Conservation (phyloP, 2,329 filamentous ascomycete species). For the Rhexocercosporidium sp. region DNA sequence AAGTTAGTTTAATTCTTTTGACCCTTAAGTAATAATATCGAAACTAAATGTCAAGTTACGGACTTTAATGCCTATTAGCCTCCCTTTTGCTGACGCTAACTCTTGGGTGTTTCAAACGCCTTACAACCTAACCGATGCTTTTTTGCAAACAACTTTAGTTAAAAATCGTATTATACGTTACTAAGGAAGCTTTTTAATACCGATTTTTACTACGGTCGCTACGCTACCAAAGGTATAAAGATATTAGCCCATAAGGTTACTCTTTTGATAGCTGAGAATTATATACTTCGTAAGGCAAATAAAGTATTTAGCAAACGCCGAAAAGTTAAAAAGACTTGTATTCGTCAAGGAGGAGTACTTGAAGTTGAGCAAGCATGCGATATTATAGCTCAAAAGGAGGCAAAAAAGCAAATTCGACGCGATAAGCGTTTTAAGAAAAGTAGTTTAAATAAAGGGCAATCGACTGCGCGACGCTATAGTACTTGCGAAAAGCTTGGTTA, state of each 20-base stretch:
- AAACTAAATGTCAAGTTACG: neutral
- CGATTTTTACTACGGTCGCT: neutral
- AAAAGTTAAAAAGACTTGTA: neutral
- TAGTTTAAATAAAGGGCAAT: no score
- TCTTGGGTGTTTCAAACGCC: neutral
- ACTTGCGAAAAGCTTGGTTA: neutral
- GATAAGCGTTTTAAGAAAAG: no score
- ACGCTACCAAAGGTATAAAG: neutral
- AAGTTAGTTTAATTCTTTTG: neutral
- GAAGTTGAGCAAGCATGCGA: neutral
- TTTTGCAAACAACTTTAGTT: neutral
- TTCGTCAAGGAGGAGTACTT: neutral
- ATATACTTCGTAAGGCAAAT: neutral
- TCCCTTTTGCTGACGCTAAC: neutral
- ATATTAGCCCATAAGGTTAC: neutral
- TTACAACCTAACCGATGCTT: neutral
- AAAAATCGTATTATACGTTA: neutral
- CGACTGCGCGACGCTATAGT: no score
- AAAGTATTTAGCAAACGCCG: no score
- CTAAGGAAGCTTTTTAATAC: neutral
- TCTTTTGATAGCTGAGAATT: neutral
- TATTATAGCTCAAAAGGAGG: neutral
- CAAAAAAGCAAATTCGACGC: no score
- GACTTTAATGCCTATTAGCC: neutral
- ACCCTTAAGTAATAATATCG: neutral